Evolutionary conservation across 176 grass and related monocot genomes (phyloP).

Genomic region (Oryza longistaminata): DNA sequence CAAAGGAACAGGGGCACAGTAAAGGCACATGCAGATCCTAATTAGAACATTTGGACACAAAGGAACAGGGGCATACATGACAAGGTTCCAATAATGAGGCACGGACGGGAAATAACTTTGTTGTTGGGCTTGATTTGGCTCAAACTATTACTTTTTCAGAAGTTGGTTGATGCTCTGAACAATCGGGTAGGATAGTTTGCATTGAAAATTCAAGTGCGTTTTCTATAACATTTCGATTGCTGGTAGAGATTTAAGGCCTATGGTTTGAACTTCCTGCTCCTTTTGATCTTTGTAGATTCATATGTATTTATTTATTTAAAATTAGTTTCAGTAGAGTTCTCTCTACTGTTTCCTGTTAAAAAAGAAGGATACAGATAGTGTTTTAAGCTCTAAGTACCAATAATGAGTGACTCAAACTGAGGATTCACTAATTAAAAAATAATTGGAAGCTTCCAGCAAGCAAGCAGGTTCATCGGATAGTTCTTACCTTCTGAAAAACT

Average conservation of each 20-base stretch:
- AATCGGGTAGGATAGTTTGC: background rate
- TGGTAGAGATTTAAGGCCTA: background rate
- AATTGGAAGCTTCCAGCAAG: conserved; percentile 1
- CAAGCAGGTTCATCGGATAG: background rate
- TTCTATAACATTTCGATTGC: background rate
- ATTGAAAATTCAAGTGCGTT: background rate
- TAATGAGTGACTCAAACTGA: background rate
- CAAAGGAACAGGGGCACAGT: background rate
- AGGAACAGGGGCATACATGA: background rate
- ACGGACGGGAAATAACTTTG: background rate
- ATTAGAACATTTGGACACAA: background rate
- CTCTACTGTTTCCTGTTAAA: background rate
- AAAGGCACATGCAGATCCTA: background rate
- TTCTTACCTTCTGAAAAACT: conserved; percentile 89
- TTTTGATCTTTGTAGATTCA: background rate
- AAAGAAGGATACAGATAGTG: background rate
- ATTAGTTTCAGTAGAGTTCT: background rate
- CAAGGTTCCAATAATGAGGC: background rate
- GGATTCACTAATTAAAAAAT: background rate
- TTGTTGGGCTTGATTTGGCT: background rate
- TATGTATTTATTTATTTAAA: background rate
- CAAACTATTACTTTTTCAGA: background rate
- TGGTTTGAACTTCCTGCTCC: background rate
- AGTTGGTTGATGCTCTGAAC: background rate
- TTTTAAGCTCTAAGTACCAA: background rate